These are phyloP conservation scores for Podospora pseudocomata DNA, from an alignment of 495 filamentous ascomycete genomes.

Conservation along the genomic window DNA sequence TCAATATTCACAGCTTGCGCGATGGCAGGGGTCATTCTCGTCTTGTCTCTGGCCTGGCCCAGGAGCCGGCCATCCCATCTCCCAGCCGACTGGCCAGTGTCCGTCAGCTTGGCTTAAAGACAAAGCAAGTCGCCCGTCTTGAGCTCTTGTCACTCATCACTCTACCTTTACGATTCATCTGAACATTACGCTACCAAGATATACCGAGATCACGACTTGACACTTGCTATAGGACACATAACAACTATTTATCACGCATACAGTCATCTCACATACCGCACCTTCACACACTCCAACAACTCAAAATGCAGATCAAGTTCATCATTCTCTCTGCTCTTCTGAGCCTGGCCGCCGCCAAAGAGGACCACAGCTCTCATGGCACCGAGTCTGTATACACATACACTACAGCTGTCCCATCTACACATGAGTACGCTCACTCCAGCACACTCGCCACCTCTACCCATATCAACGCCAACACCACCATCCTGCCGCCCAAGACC, in stretches of 20 bases:
- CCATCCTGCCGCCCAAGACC: neutral
- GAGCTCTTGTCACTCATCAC: neutral
- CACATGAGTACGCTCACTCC: neutral
- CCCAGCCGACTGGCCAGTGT: constrained; percentile 10
- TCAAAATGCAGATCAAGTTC: constrained; percentile 30
- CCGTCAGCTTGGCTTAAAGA: constrained; percentile 9
- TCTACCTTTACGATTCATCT: neutral
- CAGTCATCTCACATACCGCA: neutral
- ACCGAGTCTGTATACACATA: neutral
- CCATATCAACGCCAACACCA: constrained; percentile 1
- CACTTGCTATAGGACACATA: neutral
- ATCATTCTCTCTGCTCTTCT: constrained; percentile 28
- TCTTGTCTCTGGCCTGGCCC: neutral
- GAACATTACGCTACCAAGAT: neutral
- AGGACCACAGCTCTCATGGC: neutral
- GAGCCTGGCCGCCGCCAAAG: constrained; percentile 17
- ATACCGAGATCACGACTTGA: neutral
- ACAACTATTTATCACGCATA: no score
- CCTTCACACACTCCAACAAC: neutral
- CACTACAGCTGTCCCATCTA: neutral
- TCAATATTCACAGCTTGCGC: constrained; percentile 4
- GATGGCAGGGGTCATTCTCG: constrained; percentile 2
- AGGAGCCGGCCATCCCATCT: constrained; percentile 1
- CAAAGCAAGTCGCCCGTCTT: neutral
- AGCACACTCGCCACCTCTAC: neutral